Evolutionary conservation across 768 basidiomycete genomes (phyloP).

Genomic region (Psilocybe cubensis): DNA sequence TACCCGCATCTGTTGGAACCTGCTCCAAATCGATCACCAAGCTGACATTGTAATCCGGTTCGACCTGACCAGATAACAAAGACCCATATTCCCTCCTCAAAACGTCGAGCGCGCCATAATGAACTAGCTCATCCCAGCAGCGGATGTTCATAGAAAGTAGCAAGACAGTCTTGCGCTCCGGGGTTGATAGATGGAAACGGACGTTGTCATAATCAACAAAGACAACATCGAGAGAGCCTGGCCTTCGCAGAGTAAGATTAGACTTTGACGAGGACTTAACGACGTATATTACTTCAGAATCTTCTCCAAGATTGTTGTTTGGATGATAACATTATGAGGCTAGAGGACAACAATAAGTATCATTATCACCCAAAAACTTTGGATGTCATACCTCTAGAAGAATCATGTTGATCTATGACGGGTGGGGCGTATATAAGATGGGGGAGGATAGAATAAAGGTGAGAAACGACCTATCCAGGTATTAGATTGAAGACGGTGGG

Average conservation of each 20-base stretch:
- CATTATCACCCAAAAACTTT: neutral
- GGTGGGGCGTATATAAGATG: neutral
- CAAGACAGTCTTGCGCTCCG: conserved; percentile 79
- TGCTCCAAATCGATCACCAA: conserved; percentile 88
- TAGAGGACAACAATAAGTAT: conserved; percentile 31
- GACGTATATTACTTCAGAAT: conserved; percentile 64
- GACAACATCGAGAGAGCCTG: conserved; percentile 88
- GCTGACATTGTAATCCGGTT: conserved; percentile 89
- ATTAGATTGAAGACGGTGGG: too few relatives aligned
- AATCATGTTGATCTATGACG: conserved; percentile 60
- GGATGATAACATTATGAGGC: conserved; percentile 93
- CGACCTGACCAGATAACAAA: conserved; percentile 66
- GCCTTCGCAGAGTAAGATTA: conserved; percentile 50
- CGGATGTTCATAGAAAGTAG: conserved; percentile 95
- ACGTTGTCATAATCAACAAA: conserved; percentile 99
- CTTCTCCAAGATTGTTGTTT: conserved; percentile 87
- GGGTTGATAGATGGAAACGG: conserved; percentile 90
- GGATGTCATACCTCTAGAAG: conserved; percentile 70
- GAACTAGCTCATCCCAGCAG: conserved; percentile 93
- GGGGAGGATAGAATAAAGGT: too few relatives aligned
- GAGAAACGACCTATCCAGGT: neutral
- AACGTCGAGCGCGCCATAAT: conserved; percentile 83
- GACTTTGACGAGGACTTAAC: neutral
- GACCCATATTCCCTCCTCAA: conserved; percentile 83
- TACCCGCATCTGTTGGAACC: conserved; percentile 81